Conservation (phyloP, 2,329 filamentous ascomycete genomes). For the Fusarium sp. region DNA sequence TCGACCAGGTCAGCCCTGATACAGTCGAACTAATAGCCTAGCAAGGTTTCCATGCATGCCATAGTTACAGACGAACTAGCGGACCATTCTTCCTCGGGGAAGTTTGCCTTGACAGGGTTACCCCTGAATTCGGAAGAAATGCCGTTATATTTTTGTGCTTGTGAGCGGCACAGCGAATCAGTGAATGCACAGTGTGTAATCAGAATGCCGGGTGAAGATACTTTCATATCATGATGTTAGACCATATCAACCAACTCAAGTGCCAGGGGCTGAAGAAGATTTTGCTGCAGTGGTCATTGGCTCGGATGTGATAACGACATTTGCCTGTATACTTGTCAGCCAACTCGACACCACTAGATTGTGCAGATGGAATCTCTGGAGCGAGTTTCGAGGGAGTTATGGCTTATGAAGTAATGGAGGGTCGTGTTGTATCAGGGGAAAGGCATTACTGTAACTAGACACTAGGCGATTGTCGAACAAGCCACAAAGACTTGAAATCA, state of each 20-base stretch:
- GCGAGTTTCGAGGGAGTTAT: neutral
- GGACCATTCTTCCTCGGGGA: slow-evolving; percentile 6
- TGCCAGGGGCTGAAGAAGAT: neutral
- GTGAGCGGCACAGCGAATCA: neutral
- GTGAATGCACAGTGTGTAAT: neutral
- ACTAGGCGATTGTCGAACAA: neutral
- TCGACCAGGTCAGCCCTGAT: slow-evolving; percentile 7
- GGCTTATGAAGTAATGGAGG: neutral
- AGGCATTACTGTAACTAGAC: neutral
- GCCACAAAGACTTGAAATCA: too few relatives aligned
- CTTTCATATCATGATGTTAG: neutral
- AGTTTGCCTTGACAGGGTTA: slow-evolving; percentile 4
- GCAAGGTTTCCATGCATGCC: slow-evolving; percentile 28
- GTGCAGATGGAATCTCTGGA: neutral
- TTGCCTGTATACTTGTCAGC: neutral
- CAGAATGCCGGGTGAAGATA: neutral
- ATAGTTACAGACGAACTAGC: slow-evolving; percentile 25
- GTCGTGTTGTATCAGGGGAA: neutral
- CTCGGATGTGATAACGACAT: neutral
- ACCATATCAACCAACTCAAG: neutral
- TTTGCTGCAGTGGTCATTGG: slow-evolving; percentile 11
- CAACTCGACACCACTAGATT: neutral
- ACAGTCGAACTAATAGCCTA: slow-evolving; percentile 1
- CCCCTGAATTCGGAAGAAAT: slow-evolving; percentile 15
- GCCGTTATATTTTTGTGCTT: neutral